Base-by-base conservation (phyloP, 2,329 filamentous ascomycete genomes). In the Fusarium aywerte region DNA sequence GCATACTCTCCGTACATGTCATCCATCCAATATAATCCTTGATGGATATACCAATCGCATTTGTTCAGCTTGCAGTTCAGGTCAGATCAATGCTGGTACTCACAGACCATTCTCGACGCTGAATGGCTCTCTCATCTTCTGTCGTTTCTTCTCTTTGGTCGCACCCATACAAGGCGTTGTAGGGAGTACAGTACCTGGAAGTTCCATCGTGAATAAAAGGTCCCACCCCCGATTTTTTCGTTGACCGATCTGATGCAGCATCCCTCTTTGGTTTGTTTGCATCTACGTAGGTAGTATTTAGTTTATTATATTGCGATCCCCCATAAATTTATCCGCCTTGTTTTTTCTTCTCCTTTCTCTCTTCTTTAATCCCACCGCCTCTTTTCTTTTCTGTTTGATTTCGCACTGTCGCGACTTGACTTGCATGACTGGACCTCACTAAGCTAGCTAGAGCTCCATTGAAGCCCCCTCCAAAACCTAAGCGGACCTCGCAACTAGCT, bases 91-190 rank as follows among this genome's bases (percentile, higher is more conserved):
- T 69, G 58, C 66, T 68, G 53, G 33, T 21, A 40, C 58, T 71
- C 68, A 70, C 68, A 71, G 68, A 67, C 68, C 68, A 70, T 25
- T 42, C 45, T 40, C 13, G 15, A 59, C 33, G 42, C 61, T 58
- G 63, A 67, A 67, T 64, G 63, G 58, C 58, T n/a, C 47, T 67
- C 52, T 42, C 32, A 10, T 44, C 36, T 47, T 49, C 54, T 48
- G 25, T 18, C 32, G n/a, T 36, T 42, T 40, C 29, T 49, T 31
- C 29, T 50, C 31, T 21, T 45, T 49, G 29, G 51, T 48, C 35
- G 18, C 36, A 59, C 50, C 42, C 29, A 55, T 38, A 32, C 52
- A 21, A 56, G 21, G 54, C 31, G 45, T 21, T 29, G 13, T 21
- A 29, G 43, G 31, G 43, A 47, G 51, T 57, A 39, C 48, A 31